Evolutionary conservation across 495 filamentous ascomycete genomes (phyloP).

Genomic region (Corynascus novoguineensis): DNA sequence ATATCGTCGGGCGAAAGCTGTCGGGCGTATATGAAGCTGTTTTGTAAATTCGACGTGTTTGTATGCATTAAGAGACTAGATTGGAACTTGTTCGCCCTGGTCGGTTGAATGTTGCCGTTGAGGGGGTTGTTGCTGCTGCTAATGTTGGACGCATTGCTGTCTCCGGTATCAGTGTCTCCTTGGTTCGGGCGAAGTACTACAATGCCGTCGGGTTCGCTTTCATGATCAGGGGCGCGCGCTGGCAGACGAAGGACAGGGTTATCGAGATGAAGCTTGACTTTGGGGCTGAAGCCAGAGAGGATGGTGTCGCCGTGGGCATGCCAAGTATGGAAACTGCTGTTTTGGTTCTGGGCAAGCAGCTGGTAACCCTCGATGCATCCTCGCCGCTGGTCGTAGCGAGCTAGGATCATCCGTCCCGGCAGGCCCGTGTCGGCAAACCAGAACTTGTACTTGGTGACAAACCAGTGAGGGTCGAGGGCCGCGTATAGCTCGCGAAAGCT

Average conservation of each 20-base stretch:
- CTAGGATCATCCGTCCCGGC: conserved; percentile 63
- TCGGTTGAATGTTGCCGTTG: neutral
- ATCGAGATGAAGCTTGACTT: conserved; percentile 63
- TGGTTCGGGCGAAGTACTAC: neutral
- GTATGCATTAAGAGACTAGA: conserved; percentile 51
- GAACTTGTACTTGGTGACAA: conserved; percentile 68
- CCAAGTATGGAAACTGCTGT: conserved; percentile 55
- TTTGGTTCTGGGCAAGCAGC: conserved; percentile 57
- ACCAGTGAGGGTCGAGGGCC: conserved; percentile 77
- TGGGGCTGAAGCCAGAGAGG: conserved; percentile 35
- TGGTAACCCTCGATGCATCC: conserved; percentile 78
- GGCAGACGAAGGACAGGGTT: conserved; percentile 60
- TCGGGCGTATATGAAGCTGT: conserved; percentile 42
- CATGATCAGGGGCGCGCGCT: neutral
- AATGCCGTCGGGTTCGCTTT: neutral
- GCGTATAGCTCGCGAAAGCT: conserved; percentile 65
- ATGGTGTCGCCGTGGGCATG: conserved; percentile 44
- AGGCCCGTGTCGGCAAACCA: conserved; percentile 78
- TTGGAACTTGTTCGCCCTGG: conserved; percentile 22
- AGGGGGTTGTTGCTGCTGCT: neutral
- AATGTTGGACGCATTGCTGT: neutral
- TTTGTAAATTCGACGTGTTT: conserved; percentile 34
- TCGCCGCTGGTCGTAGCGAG: conserved; percentile 62
- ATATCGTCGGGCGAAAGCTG: conserved; percentile 30
- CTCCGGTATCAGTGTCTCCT: neutral